phyloP scores from a whole-genome alignment of 345 rosid species.

The Odontarrhena argentea region DNA sequence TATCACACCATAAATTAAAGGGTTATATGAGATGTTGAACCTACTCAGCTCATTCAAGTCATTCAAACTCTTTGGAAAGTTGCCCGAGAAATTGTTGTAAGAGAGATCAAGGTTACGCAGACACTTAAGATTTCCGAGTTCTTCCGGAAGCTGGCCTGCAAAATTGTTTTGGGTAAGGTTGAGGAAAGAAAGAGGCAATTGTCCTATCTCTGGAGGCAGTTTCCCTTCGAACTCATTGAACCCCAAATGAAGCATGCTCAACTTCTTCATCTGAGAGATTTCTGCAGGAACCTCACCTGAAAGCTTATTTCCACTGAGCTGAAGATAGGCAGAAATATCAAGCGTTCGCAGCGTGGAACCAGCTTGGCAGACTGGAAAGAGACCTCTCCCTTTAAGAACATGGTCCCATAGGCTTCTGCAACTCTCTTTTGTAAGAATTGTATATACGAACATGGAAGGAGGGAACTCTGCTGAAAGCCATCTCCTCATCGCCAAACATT shows the following conservation, averaged over 20 bases:
- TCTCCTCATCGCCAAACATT: constrained; percentile 77
- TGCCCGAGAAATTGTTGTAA: constrained; percentile 81
- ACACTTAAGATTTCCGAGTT: constrained; percentile 64
- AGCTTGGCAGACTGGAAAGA: constrained; percentile 59
- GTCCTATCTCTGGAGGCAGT: constrained; percentile 62
- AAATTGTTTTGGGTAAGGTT: constrained; percentile 64
- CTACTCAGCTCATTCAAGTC: constrained; percentile 61
- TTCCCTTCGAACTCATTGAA: constrained; percentile 55
- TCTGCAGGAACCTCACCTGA: constrained; percentile 66
- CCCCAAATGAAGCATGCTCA: constrained; percentile 75
- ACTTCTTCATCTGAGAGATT: constrained; percentile 62
- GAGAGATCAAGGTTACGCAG: constrained; percentile 81
- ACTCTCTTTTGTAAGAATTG: constrained; percentile 64
- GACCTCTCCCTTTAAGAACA: constrained; percentile 66
- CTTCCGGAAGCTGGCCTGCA: constrained; percentile 68
- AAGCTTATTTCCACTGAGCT: constrained; percentile 70
- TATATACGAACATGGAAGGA: constrained; percentile 75
- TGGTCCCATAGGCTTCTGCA: constrained; percentile 78
- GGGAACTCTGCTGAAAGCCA: constrained; percentile 95
- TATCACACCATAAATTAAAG: constrained; percentile 59
- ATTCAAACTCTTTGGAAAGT: constrained; percentile 65
- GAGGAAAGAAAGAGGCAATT: constrained; percentile 70
- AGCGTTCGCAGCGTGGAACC: constrained; percentile 44
- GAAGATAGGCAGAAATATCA: constrained; percentile 74
- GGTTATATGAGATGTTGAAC: constrained; percentile 89